Base-by-base conservation (phyloP, 2,329 filamentous ascomycete genomes). In the Aspergillus fischeri region DNA sequence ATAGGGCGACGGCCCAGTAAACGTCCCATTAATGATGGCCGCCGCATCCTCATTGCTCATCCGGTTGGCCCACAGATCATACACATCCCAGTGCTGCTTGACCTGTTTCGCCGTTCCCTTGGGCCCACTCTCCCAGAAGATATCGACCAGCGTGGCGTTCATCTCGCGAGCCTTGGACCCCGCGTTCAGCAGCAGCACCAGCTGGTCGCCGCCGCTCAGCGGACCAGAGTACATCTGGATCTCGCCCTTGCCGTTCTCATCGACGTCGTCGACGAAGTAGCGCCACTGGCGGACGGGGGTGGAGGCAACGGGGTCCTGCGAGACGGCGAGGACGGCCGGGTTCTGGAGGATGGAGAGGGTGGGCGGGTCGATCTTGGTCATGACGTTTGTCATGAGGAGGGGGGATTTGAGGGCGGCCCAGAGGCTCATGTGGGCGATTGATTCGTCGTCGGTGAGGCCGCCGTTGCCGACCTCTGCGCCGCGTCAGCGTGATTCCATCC, bases 121-220 rank as follows among this genome's bases (percentile, higher is more conserved):
- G 14, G 32, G 2, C 5, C 32, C 78, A 38, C 72, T 70, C 59
- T 81, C 78, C 51, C 79, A 67, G 68, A 84, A 84, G 54, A 85
- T 79, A 44, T 84, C 81, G 21, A 71, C 70, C 3, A 83, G 74
- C 1, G 79, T 78, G 20, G 78, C 80, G 55, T 79, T 80, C 78
- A 85, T 77, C 3, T 67, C 72, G 17, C 73, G 67, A 0, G 70
- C 67, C 4, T 65, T 67, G 57, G 78, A 75, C 24, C 73, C 78
- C 5, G 75, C 78, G 59, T 85, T 85, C 59, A 85, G 68, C 4
- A 84, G 72, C 1, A 81, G 76, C 3, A 84, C 74, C 41, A 78
- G 69, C 20, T 77, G 74, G 52, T 80, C 77, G 11, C 78, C 78
- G 20, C 78, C 76, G 24, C 73, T 74, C 2, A 84, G 67, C 4